Evolutionary conservation across 106 monocot genomes (phyloP).

Genomic region (Allium sativum): DNA sequence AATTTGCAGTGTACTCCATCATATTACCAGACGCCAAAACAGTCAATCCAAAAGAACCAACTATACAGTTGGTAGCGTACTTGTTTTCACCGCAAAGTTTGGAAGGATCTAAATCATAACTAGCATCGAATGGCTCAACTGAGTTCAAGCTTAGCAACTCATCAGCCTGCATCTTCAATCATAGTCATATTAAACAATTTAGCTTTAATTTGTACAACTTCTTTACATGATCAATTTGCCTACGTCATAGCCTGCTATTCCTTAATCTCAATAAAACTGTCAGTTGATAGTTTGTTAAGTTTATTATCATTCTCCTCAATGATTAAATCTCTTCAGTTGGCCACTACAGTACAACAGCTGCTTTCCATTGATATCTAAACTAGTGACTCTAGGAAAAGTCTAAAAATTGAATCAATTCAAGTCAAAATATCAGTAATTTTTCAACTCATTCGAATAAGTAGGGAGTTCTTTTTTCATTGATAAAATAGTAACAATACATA

Average conservation of each 20-base stretch:
- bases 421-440: background rate
- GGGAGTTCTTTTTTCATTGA: background rate
- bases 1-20: slow-evolving; percentile 37
- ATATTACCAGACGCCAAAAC: slow-evolving; percentile 31
- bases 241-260: background rate
- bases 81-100: slow-evolving; percentile 13
- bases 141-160: slow-evolving; percentile 27
- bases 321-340: slow-evolving; percentile 1
- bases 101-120: slow-evolving; percentile 22
- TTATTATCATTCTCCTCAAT: background rate
- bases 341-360: background rate
- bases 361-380: background rate
- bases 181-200: too few species aligned
- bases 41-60: slow-evolving; percentile 48
- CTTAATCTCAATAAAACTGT: background rate
- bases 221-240: background rate
- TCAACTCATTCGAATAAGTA: too few species aligned
- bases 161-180: slow-evolving; percentile 35
- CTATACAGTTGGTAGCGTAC: slow-evolving; percentile 10
- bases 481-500: background rate
- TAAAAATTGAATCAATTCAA: background rate
- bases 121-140: slow-evolving; percentile 31
- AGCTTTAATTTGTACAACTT: too few species aligned
- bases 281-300: background rate
- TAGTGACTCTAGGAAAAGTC: background rate